phyloP scores from a whole-genome alignment of 768 basidiomycete species.

The Auricularia heimuer region DNA sequence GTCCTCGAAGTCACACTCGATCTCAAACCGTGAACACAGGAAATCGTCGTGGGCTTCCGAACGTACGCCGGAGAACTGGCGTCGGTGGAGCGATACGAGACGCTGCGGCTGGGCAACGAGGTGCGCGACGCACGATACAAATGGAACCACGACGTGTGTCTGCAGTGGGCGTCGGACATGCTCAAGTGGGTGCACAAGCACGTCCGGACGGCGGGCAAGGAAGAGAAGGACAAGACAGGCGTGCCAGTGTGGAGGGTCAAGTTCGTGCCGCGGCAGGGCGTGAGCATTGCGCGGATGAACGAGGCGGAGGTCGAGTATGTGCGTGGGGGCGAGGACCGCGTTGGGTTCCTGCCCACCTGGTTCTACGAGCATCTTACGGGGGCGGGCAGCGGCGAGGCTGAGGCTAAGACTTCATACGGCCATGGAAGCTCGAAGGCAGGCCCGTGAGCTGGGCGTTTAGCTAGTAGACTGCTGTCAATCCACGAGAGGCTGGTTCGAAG shows the following conservation, averaged over 20 bases:
- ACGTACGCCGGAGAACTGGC: slow-evolving; percentile 61
- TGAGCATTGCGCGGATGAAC: slow-evolving; percentile 33
- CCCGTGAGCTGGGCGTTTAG: no score
- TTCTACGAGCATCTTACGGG: slow-evolving; percentile 36
- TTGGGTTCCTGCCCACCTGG: slow-evolving; percentile 73
- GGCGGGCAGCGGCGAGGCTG: not conserved
- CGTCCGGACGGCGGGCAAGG: slow-evolving; percentile 5
- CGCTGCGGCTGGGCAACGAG: slow-evolving; percentile 73
- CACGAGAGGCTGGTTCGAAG: no score
- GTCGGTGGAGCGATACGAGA: slow-evolving; percentile 63
- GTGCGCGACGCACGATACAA: no score
- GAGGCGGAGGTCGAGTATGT: slow-evolving; percentile 45
- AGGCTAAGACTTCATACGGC: not conserved
- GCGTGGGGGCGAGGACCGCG: slow-evolving; percentile 53
- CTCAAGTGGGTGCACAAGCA: slow-evolving; percentile 38
- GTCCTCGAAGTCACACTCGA: not conserved
- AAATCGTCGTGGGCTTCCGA: slow-evolving; percentile 81
- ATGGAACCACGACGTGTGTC: slow-evolving; percentile 30
- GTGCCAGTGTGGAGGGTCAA: slow-evolving; percentile 61
- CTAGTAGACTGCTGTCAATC: no score
- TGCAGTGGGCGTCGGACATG: slow-evolving; percentile 63
- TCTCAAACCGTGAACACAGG: slow-evolving; percentile 30
- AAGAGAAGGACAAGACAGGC: slow-evolving; percentile 14
- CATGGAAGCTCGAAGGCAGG: not conserved
- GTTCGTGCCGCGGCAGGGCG: slow-evolving; percentile 51